Conservation (phyloP, 108 stramenopile genomes). For the Chaetoceros muelleri region DNA sequence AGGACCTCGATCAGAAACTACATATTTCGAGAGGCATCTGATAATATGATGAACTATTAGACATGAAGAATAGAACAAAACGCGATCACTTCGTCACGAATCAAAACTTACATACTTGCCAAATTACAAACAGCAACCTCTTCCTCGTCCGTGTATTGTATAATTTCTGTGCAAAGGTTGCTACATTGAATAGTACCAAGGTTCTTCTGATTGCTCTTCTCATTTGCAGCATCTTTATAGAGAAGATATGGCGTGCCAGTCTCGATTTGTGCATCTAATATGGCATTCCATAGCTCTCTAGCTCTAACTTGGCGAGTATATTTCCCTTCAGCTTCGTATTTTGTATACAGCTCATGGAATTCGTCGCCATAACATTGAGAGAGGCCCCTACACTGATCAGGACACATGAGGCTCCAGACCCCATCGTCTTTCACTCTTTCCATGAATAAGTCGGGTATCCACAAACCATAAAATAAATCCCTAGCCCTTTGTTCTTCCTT, state of each 20-base stretch:
- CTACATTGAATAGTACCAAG: conserved; percentile 93
- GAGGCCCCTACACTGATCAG: conserved; percentile 83
- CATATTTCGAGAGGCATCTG: conserved; percentile 72
- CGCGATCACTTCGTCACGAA: background rate
- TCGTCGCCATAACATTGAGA: conserved; percentile 74
- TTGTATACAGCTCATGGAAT: conserved; percentile 79
- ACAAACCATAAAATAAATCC: conserved; percentile 95
- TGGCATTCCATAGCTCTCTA: conserved; percentile 77
- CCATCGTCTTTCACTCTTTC: conserved; percentile 86
- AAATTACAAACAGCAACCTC: conserved; percentile 97
- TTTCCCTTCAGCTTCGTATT: conserved; percentile 80
- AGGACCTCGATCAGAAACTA: conserved; percentile 55
- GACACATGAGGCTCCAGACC: conserved; percentile 95
- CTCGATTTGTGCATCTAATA: conserved; percentile 90
- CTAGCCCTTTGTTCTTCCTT: conserved; percentile 92
- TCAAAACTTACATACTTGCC: conserved; percentile 80
- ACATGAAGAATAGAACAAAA: background rate
- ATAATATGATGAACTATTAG: background rate
- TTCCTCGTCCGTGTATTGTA: conserved; percentile 90
- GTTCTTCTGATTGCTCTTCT: conserved; percentile 95
- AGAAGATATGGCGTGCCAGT: conserved; percentile 97
- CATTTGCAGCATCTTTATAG: conserved; percentile 94
- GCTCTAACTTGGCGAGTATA: conserved; percentile 69
- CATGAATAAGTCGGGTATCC: conserved; percentile 98
- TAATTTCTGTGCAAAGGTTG: conserved; percentile 96